Percentiles rank a stretch among this genome's conserved stretches.
Conservation (phyloP, 176 grass and related monocot species). For the Themeda triandra region DNA sequence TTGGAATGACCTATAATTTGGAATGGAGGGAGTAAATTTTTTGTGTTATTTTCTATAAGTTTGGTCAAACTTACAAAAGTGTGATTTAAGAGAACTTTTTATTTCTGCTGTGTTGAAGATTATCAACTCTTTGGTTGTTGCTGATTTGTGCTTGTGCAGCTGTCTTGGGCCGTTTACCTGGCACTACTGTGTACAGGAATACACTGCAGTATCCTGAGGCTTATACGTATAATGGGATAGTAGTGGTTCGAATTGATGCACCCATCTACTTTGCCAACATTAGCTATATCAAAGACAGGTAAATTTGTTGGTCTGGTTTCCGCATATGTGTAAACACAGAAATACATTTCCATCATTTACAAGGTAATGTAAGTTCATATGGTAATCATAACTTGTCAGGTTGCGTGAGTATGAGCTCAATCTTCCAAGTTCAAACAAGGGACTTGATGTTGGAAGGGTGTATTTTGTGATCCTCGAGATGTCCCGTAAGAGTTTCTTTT, state of each 20-base stretch:
- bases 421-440: slow-evolving; percentile 60
- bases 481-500: slow-evolving; percentile 65
- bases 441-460: slow-evolving; percentile 68
- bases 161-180: slow-evolving; percentile 86
- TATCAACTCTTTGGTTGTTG: neutral
- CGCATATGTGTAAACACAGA: neutral
- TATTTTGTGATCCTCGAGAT: slow-evolving; percentile 97
- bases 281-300: slow-evolving; percentile 95
- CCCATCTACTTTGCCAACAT: slow-evolving; percentile 99
- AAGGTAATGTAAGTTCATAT: slow-evolving; percentile 3
- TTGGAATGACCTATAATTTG: too few species aligned
- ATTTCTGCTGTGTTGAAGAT: neutral
- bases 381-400: slow-evolving; percentile 38
- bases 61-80: neutral
- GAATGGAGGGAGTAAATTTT: too few species aligned
- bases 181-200: slow-evolving; percentile 92
- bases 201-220: slow-evolving; percentile 84
- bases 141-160: slow-evolving; percentile 44
- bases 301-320: slow-evolving; percentile 15
- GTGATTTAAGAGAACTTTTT: neutral
- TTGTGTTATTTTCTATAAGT: neutral
- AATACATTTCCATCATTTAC: slow-evolving; percentile 3
- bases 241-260: slow-evolving; percentile 87
- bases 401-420: slow-evolving; percentile 88
- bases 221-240: slow-evolving; percentile 87